These are phyloP conservation scores for Colletotrichum sp. DNA, from an alignment of 2,329 filamentous ascomycete species.

Conservation along the genomic window DNA sequence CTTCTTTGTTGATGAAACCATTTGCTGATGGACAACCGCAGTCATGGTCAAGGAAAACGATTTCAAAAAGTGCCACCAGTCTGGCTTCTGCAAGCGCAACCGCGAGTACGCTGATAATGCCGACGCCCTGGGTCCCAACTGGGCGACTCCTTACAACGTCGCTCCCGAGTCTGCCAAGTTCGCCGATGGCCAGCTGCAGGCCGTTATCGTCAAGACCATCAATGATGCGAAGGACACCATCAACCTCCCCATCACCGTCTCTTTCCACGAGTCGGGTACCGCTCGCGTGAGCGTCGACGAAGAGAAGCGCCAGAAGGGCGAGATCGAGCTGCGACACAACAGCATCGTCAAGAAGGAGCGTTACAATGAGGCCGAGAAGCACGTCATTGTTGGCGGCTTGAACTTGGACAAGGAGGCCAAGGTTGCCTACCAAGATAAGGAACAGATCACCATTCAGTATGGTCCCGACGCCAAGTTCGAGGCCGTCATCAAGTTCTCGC, in stretches of 20 bases:
- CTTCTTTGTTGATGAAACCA: background rate
- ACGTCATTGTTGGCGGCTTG: constrained; percentile 84
- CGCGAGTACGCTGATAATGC: constrained; percentile 85
- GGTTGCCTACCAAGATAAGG: constrained; percentile 67
- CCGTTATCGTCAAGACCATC: constrained; percentile 81
- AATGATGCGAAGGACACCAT: constrained; percentile 70
- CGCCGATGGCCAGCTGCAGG: constrained; percentile 80
- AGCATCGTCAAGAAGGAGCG: constrained; percentile 88
- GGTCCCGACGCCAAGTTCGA: constrained; percentile 79
- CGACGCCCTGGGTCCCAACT: constrained; percentile 66
- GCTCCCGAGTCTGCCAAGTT: constrained; percentile 75
- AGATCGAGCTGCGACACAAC: constrained; percentile 85
- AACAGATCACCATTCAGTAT: constrained; percentile 78
- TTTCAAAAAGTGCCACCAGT: constrained; percentile 96
- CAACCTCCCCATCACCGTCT: constrained; percentile 81
- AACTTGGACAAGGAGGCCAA: constrained; percentile 74
- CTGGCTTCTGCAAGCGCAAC: constrained; percentile 97
- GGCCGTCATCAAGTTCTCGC: constrained; percentile 81
- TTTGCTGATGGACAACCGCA: constrained; percentile 37
- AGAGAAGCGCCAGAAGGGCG: constrained; percentile 84
- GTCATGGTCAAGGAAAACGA: constrained; percentile 92
- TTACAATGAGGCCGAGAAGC: constrained; percentile 90
- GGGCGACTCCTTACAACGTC: constrained; percentile 83
- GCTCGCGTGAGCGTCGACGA: constrained; percentile 91
- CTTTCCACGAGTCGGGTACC: constrained; percentile 88